Evolutionary conservation across 768 basidiomycete species (phyloP).

Genomic region (Nevesoporus exiguus): DNA sequence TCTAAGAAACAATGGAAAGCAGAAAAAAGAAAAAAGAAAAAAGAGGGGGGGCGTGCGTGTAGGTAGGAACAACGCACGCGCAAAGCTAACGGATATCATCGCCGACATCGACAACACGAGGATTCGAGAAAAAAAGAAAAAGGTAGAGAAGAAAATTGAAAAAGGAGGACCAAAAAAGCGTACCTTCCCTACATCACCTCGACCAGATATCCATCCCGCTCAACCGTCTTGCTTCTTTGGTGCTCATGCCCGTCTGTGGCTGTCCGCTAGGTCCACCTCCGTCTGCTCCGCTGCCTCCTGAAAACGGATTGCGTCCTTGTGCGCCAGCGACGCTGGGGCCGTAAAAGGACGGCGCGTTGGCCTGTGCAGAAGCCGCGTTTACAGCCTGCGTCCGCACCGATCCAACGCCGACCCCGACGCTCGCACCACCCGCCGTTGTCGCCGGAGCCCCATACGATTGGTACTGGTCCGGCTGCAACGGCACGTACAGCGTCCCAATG

Average conservation of each 20-base stretch:
- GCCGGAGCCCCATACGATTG: conserved; percentile 43
- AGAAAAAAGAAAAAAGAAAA: too few relatives aligned
- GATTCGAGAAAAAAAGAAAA: too few relatives aligned
- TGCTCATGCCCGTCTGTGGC: conserved; percentile 31
- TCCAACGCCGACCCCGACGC: conserved; percentile 16
- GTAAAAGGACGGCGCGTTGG: conserved; percentile 56
- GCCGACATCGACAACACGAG: too few relatives aligned
- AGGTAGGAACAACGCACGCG: too few relatives aligned
- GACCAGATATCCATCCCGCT: conserved; percentile 75
- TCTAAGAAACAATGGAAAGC: too few relatives aligned
- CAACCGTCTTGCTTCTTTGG: conserved; percentile 58
- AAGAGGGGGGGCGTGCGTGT: too few relatives aligned
- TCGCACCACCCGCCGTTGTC: conserved; percentile 30
- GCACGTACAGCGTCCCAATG: conserved; percentile 68
- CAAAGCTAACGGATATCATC: too few relatives aligned
- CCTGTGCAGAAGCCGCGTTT: conserved; percentile 8
- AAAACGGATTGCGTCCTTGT: conserved; percentile 39
- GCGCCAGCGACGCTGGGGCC: conserved; percentile 54
- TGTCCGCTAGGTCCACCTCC: conserved; percentile 21
- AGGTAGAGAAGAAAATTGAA: not conserved
- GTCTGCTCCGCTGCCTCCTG: conserved; percentile 29
- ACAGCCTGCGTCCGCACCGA: conserved; percentile 46
- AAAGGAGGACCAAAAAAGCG: too few relatives aligned
- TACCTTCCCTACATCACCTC: conserved; percentile 46
- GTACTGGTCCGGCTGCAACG: conserved; percentile 82